Conservation (phyloP, 2,329 filamentous ascomycete species). For the Fusarium sp. region DNA sequence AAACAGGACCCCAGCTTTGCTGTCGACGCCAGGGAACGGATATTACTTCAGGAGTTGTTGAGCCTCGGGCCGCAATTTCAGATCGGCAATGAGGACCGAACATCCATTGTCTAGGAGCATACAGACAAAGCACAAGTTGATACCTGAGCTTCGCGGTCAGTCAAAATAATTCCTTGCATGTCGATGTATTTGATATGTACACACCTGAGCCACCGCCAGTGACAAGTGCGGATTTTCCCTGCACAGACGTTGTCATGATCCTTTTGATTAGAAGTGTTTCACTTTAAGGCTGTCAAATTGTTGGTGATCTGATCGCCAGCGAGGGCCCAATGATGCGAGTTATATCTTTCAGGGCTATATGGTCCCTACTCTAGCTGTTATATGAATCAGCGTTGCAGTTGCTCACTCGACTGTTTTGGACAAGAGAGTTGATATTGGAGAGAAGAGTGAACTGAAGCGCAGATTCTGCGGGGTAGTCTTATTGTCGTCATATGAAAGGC, state of each 20-base stretch:
- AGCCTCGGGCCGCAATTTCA: conserved; percentile 49
- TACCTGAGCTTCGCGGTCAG: conserved; percentile 41
- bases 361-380: background rate
- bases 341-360: background rate
- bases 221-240: conserved; percentile 33
- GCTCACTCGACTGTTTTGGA: background rate
- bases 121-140: conserved; percentile 49
- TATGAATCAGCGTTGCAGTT: background rate
- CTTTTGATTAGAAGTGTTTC: background rate
- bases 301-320: background rate
- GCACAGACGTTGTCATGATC: conserved; percentile 39
- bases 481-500: background rate
- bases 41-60: conserved; percentile 45
- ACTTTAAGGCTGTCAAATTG: background rate
- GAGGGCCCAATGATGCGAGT: background rate
- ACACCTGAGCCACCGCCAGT: conserved; percentile 39
- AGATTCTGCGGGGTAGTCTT: conserved; percentile 23
- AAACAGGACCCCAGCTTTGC: conserved; percentile 45
- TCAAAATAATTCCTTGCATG: background rate
- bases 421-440: background rate
- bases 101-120: conserved; percentile 48
- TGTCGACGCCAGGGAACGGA: conserved; percentile 33
- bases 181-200: background rate
- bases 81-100: conserved; percentile 51
- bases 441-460: background rate